Base-by-base conservation (phyloP, 2,329 filamentous ascomycete species). In the Chrysosporium queenslandicum region DNA sequence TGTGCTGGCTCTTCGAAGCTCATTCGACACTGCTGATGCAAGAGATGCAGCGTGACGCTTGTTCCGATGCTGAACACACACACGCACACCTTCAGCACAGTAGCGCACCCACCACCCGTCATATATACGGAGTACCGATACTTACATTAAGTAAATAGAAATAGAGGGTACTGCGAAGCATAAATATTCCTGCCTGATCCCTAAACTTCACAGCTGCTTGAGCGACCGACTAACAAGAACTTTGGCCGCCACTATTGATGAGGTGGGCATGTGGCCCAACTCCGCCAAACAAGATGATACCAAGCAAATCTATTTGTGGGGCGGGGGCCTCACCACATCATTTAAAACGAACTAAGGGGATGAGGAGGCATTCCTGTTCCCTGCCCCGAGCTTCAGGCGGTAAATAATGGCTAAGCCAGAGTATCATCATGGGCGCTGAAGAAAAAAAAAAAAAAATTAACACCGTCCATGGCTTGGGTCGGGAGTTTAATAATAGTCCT, bases 291-390 rank as follows among this genome's bases (percentile, higher is more conserved):
- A 37, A 12, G 16, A 21, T 46, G 42, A 32, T 32, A 32, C 27
- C 42, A 21, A 46, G 43, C 43, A 27, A 47, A 47, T 46, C 34
- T 9, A 4, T 16, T 14, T 34, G 45, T 47, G 45, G 32, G 37
- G 30, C 30, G 14, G 16, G 43, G 21, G 14, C 12, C 30, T 25
- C 43, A 23, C 9, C 18, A 27, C 20, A 47, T 47, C 32, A 47
- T 47, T 47, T 47, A 46, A 46, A 18, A 32, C n/a, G n/a, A 30
- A 23, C 9, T 30, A 23, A 18, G 43, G 43, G 43, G 12, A 12
- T 14, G 14, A n/a, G 34, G 18, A 36, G 27, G 11, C 29, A 8
- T 8, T 9, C 16, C 34, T 3, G 4, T 27, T 36, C 18, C 45
- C 43, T 34, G 11, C 14, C n/a, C 12, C 6, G 21, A 47, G 18